phyloP scores from a whole-genome alignment of 179 eudicot species.

The Dionaea muscipula region DNA sequence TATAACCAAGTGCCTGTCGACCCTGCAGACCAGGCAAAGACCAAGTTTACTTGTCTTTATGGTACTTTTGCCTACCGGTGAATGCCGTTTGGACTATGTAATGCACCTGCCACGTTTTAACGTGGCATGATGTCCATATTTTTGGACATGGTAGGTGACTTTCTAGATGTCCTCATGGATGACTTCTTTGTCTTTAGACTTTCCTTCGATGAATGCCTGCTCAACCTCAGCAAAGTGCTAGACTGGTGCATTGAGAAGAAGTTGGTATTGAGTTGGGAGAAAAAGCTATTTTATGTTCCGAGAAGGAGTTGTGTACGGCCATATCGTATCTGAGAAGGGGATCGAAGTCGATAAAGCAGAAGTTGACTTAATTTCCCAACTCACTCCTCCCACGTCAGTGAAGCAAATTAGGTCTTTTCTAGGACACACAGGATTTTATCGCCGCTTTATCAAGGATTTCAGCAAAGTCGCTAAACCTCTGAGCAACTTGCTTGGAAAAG shows the following conservation, averaged over 20 bases:
- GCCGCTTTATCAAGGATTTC: neutral
- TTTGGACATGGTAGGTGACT: neutral
- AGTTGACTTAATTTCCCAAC: neutral
- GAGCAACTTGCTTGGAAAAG: neutral
- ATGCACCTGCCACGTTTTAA: constrained; percentile 2
- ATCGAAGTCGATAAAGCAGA: constrained; percentile 3
- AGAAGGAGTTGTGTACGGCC: constrained; percentile 2
- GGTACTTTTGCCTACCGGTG: neutral
- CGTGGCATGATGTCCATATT: constrained; percentile 1
- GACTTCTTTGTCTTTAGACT: neutral
- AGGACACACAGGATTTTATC: neutral
- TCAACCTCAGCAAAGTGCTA: neutral
- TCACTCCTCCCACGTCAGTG: neutral
- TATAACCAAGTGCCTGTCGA: neutral
- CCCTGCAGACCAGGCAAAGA: neutral
- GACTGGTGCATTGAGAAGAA: neutral
- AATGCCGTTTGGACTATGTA: constrained; percentile 5
- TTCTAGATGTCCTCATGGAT: constrained; percentile 3
- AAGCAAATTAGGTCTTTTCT: neutral
- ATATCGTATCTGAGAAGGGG: neutral
- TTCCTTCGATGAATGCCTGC: neutral
- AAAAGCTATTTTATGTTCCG: constrained; percentile 7
- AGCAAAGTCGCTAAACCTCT: neutral
- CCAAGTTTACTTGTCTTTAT: neutral
- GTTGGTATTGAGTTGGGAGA: neutral